Evolutionary conservation across 192 early-diverging fungal genomes (phyloP), one percentile per base, ranked within the genome.

Genomic region (Helicostylum pulchrum): DNA sequence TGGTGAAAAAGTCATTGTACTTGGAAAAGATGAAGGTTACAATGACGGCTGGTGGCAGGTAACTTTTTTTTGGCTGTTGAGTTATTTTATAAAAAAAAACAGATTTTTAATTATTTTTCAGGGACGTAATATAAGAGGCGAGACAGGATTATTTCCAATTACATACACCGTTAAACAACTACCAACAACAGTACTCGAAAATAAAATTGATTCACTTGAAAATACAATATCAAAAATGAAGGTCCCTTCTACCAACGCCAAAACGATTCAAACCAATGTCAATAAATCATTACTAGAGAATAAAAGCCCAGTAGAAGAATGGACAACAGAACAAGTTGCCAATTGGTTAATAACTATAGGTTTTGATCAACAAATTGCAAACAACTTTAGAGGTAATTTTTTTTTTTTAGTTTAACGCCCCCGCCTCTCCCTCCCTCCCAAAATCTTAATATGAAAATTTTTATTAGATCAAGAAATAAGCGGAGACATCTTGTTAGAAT

Each of bases 11-110:
- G 76, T 92, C 7, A 72, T 89, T 19, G 84, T 92, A 0, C 61
- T 91, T 7, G 87, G 91, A 61, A 82, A 77, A 48, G 90, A 92
- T 54, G 88, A 90, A 19, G 72, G 77, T n/a, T 91, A 80, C 69
- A 73, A 77, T 17, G 90, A 92, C 67, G 90, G 90, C 26, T 92
- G 90, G 90, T 92, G 90, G 90, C 80, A 83, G 78, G 87, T 86
- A 68, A 12, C 26, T 9, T 43, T 8, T 36, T 52, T 51, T 46
- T 89, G 89, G 89, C 88, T 7, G 77, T 77, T 26, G 88, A 89
- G 56, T 45, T 71, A 47, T 8, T 47, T 0, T 2, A 11, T 20
- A 17, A 3, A 15, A 3, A 15, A 47, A 21, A 17, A 21, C 0
- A 45, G 7, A 14, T 49, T 11, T 7, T 19, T 34, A 7, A 34